phyloP scores from a whole-genome alignment of 2,329 filamentous ascomycete species.

The Cadophora malorum region DNA sequence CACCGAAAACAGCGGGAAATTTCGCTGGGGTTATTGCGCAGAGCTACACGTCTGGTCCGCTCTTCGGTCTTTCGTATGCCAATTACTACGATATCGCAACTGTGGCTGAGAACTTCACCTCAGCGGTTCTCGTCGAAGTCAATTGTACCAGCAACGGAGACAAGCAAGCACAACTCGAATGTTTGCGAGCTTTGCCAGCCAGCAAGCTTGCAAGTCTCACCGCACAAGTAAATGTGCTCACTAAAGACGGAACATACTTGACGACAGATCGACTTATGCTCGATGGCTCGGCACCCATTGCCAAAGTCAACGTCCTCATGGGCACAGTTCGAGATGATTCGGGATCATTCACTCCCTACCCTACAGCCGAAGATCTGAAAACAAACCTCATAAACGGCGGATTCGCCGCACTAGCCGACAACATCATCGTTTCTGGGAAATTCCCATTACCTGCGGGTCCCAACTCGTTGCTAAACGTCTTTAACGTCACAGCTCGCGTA shows the following conservation, averaged over 20 bases:
- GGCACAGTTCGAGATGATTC: slow-evolving; percentile 45
- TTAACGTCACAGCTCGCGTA: slow-evolving; percentile 44
- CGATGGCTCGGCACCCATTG: slow-evolving; percentile 15
- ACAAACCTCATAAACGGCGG: slow-evolving; percentile 15
- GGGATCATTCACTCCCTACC: slow-evolving; percentile 35
- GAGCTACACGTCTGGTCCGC: slow-evolving; percentile 34
- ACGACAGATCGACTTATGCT: slow-evolving; percentile 29
- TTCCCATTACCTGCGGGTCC: slow-evolving; percentile 30
- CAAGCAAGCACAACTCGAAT: slow-evolving; percentile 27
- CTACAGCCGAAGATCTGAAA: slow-evolving; percentile 27
- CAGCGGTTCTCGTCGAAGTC: neutral
- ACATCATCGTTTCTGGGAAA: slow-evolving; percentile 18
- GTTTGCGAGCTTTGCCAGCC: slow-evolving; percentile 30
- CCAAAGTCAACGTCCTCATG: slow-evolving; percentile 40
- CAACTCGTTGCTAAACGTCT: slow-evolving; percentile 33
- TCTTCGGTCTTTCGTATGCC: slow-evolving; percentile 34
- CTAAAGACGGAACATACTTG: slow-evolving; percentile 42
- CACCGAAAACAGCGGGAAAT: slow-evolving; percentile 33
- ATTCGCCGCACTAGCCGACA: slow-evolving; percentile 22
- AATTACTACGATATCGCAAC: neutral
- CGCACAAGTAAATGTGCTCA: slow-evolving; percentile 30
- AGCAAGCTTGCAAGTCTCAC: slow-evolving; percentile 21
- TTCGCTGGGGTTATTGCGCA: slow-evolving; percentile 34
- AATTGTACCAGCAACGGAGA: neutral
- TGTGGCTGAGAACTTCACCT: slow-evolving; percentile 28